Base-by-base conservation (phyloP, 495 filamentous ascomycete genomes). In the Diplogelasinospora grovesii region DNA sequence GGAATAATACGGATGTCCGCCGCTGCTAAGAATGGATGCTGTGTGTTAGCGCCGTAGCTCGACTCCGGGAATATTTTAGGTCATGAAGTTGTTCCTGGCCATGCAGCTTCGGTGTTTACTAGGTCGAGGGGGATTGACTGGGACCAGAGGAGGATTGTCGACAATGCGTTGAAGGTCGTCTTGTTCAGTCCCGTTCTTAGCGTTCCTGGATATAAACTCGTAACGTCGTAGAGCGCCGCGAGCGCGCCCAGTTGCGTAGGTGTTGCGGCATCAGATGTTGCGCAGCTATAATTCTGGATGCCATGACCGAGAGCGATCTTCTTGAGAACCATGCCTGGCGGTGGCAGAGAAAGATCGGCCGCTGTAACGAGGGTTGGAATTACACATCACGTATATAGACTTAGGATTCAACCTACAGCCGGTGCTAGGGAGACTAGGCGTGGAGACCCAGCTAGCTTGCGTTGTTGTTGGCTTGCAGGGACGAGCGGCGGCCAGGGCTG, bases 271-370 rank as follows among this genome's bases (percentile, higher is more conserved):
- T 23, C 23, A n/a, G n/a, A n/a, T n/a, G n/a, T n/a, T n/a, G n/a
- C n/a, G 56, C 84, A 89, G 19, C 75, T 82, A 66, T 89, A 89
- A 67, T 89, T 89, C 52, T 89, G 84, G 45, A 81, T 78, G 38
- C 84, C 84, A 22, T 79, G 79, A 48, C 83, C 84, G 39, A 87
- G 43, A 37, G 71, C 75, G 48, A 87, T 70, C 55, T 75, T 73
- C 58, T 77, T 74, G 39, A 87, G 68, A 9, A 54, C 60, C 24
- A 77, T 44, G 39, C 57, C 59, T 8, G 60, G 21, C 8, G 61
- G 56, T 4, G 79, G 77, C 0, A 48, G 21, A 5, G 71, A 64
- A n/a, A 85, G 71, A n/a, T 69, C 50, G 2, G 36, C 41, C 23
- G 48, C 57, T 48, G 51, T 33, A 3, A n/a, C 9, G 24, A 8